Percentiles rank a stretch among this genome's conserved stretches.
Evolutionary conservation across 2,329 filamentous ascomycete species (phyloP).

Genomic region (Fusarium caatingaense): DNA sequence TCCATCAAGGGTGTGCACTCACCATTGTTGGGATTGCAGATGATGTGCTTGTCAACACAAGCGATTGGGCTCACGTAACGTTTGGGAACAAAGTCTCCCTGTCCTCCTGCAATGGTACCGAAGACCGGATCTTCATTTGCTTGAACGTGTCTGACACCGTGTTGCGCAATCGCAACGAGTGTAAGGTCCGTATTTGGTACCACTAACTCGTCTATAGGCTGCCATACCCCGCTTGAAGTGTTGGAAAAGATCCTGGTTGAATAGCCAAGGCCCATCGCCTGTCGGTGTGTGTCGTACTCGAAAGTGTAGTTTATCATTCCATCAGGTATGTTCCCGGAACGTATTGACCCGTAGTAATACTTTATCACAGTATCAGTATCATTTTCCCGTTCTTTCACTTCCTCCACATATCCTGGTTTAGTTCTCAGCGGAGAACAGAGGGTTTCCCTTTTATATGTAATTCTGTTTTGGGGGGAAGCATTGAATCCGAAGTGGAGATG

Average conservation of each 20-base stretch:
- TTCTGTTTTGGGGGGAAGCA: not conserved
- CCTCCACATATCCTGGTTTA: not conserved
- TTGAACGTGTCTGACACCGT: not conserved
- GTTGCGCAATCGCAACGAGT: not conserved
- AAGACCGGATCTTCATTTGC: not conserved
- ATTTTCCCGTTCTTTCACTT: not conserved
- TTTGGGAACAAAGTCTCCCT: no score
- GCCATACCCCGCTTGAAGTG: not conserved
- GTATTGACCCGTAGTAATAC: not conserved
- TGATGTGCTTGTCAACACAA: not conserved
- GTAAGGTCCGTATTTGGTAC: not conserved
- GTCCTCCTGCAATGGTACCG: fast-evolving
- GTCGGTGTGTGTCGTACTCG: not conserved
- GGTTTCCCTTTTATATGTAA: not conserved
- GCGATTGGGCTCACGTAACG: not conserved
- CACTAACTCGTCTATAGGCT: not conserved
- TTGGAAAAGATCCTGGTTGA: not conserved
- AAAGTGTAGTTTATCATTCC: not conserved
- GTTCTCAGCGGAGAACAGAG: not conserved
- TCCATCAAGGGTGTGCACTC: not conserved
- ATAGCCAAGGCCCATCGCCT: not conserved
- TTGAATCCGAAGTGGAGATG: not conserved
- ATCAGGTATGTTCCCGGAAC: no score
- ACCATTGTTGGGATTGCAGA: not conserved
- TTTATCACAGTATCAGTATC: not conserved